Base-by-base conservation (phyloP, 495 filamentous ascomycete genomes). In the Aspergillus funiculosus region DNA sequence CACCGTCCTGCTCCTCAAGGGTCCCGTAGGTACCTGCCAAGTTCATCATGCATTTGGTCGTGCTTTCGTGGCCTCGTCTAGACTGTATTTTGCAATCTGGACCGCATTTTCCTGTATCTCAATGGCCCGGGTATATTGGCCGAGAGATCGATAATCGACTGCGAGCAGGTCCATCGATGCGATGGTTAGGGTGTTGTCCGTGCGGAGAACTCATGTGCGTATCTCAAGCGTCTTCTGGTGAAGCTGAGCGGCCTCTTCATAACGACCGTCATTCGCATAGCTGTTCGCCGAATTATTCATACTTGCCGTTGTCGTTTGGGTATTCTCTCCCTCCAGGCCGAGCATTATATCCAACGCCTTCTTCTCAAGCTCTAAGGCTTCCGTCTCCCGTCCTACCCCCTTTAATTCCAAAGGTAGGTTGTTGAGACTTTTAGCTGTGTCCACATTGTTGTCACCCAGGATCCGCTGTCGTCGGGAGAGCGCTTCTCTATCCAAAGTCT, bases 271-370 rank as follows among this genome's bases (percentile, higher is more conserved):
- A 5, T 43, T 30, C 27, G 18, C 7, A 13, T 14, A 32, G 27
- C 27, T 43, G 18, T 43, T 43, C 2, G 40, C 40, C 11, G 34
- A 17, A 14, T 43, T 43, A 28, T 21, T 43, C 40, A 43, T 43
- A 14, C 40, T 32, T 0, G 26, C 34, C 27, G 22, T 20, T 1
- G 40, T 32, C 1, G 1, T 14, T 0, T 11, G 27, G 6, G 15
- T 10, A 5, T 43, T 21, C 15, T 43, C 40, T 10, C 40, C 40
- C 9, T 34, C 11, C 7, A 22, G 27, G 0, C 11, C 11, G 9
- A 43, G 2, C 28, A 32, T 21, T 8, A 43, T n/a, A 0, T 34
- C 24, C 7, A 43, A 13, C 10, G 27, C 17, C 20, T 43, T 18
- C 9, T 43, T 18, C 10, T 43, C 40, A 3, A 43, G 17, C 1